These are phyloP conservation scores for Ganoderma resinaceum DNA, from an alignment of 1,284 basidiomycete species.

Conservation along the genomic window DNA sequence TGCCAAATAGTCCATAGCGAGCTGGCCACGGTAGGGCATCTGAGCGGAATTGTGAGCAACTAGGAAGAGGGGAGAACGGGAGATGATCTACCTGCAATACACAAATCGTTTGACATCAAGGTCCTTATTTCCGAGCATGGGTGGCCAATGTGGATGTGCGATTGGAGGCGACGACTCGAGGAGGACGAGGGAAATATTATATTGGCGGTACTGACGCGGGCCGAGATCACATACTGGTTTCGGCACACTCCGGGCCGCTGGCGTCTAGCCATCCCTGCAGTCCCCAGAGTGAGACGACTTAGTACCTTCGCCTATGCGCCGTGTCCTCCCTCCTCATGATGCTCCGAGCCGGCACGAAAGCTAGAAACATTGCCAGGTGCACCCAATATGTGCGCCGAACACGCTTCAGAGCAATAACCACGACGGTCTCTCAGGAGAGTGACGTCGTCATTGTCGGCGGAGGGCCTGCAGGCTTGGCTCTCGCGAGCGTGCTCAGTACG, in stretches of 20 bases:
- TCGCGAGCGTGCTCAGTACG: constrained; percentile 88
- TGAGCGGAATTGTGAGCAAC: neutral
- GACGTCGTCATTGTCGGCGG: constrained; percentile 96
- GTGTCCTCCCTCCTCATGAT: neutral
- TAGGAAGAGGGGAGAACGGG: neutral
- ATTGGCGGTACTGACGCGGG: too few species aligned
- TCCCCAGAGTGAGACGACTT: too few species aligned
- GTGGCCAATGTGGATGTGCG: too few species aligned
- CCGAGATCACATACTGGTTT: neutral
- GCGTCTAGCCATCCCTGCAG: neutral
- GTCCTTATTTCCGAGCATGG: neutral
- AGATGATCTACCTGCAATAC: neutral
- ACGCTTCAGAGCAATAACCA: neutral
- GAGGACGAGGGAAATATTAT: too few species aligned
- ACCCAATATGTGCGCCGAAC: neutral
- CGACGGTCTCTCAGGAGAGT: constrained; percentile 46
- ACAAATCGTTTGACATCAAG: neutral
- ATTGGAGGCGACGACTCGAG: too few species aligned
- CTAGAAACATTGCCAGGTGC: neutral
- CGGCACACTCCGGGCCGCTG: neutral
- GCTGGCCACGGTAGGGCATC: neutral
- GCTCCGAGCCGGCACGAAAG: constrained; percentile 5
- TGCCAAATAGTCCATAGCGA: neutral
- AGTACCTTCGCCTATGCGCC: too few species aligned
- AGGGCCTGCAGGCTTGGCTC: constrained; percentile 90